Base-by-base conservation (phyloP, 2,329 filamentous ascomycete genomes). In the Leptographium radiaticola region DNA sequence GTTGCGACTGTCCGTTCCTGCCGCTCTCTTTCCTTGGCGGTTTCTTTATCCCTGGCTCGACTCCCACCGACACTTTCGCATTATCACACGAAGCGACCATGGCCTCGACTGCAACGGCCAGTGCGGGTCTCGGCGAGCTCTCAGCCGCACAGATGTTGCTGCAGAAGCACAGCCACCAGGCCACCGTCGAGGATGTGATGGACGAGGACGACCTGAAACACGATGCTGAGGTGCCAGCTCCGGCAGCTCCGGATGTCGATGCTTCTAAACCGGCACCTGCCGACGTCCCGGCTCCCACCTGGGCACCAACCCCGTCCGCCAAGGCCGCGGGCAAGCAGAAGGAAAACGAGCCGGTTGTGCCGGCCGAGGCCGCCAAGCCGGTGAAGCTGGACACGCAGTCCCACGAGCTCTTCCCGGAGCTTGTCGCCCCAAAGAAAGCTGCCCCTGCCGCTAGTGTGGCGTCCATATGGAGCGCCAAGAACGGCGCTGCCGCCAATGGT, bases 381-480 rank as follows among this genome's bases (percentile, higher is more conserved):
- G 68, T 71, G 45, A 62, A 75, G 52, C 72, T 96, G 57, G 88
- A 97, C 68, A 90, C 88, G 20, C 79, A 87, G 64, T 95, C 88
- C 18, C 87, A 94, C 65, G 90, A 97, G 69, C 75, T 87, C 56
- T 98, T 98, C 76, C 93, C 93, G n/a, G 84, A 90, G 62, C 80
- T 98, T 48, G 91, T 90, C 58, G 79, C 72, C 25, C 69, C 75
- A 55, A 82, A 81, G 68, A 90, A 89, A 69, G 73, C 81, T 18
- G 69, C 77, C 58, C 75, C 81, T 55, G 69, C 77, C 58, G 75
- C 81, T 55, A 78, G 80, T 60, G 76, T 81, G 56, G 76, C 84
- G 48, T 81, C 84, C 47, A 82, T 87, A 61, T 96, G 91, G 89
- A 86, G 86, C 58, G 80, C 79, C 39, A 87, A 84, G 70, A 82